Base-by-base conservation (phyloP, 1,139 yeast genomes). In the Spencermartinsiella ligniputridi region DNA sequence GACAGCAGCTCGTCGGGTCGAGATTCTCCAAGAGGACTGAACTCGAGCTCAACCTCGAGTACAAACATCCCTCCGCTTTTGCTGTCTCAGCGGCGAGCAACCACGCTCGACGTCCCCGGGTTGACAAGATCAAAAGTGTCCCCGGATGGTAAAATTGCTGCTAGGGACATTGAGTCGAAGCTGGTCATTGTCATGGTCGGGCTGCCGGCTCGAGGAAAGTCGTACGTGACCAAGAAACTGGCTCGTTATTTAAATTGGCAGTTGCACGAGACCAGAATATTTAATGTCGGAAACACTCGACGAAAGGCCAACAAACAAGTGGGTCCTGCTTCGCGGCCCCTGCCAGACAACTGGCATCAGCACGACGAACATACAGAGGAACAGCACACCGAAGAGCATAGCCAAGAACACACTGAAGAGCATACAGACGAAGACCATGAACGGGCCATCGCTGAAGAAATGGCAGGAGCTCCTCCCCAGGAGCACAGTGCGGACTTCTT, bases 141-240 rank as follows among this genome's bases (percentile, higher is more conserved):
- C 0, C 95, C 96, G 0, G 94, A 87, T 61, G 96, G 96, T 6
- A 74, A 75, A 46, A 84, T 85, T 42, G 83, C 90, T 1, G 77
- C 80, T 16, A 72, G 75, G 44, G 89, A 78, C 69, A 82, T 76
- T 3, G 92, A 90, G 2, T 81, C 94, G 4, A 87, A 87, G 61
- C 70, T 90, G 44, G 96, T 90, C 17, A 88, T 90, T 53, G 95
- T 92, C 20, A 87, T 87, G 96, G 95, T 88, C 15, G 96, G 96
- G 0, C 68, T 88, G 32, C 96, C 96, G 0, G 96, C 96, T 0
- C 72, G 61, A 37, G 62, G 62, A 38, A 90, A 90, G 64, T 83
- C 94, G 4, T 90, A 89, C 62, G 86, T 90, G 52, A 88, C 97
- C 40, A 90, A 89, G 64, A 90, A 90, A 59, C 74, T 90, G 40